Evolutionary conservation across 768 basidiomycete genomes (phyloP).

Genomic region (Tephrocybe rancida): DNA sequence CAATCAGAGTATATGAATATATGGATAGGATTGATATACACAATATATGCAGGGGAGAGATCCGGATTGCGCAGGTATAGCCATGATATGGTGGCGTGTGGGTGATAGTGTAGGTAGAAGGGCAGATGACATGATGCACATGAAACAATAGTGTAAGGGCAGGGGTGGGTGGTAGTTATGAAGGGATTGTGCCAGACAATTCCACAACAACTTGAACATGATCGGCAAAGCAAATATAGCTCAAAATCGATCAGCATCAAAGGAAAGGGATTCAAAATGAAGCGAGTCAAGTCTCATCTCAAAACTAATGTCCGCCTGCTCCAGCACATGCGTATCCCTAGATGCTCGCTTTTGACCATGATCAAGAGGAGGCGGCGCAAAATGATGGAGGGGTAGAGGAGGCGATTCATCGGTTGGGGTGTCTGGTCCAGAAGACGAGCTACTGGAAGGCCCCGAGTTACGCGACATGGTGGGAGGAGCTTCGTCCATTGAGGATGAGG

Average conservation of each 20-base stretch:
- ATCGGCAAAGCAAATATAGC: neutral
- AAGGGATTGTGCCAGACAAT: conserved; percentile 1
- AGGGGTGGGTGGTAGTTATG: neutral
- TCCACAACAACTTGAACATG: neutral
- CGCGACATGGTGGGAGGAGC: conserved; percentile 21
- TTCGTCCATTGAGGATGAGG: conserved; percentile 20
- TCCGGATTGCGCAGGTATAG: conserved; percentile 1
- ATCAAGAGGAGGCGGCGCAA: neutral
- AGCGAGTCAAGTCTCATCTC: conserved; percentile 75
- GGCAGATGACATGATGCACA: conserved; percentile 3
- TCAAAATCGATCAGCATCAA: conserved; percentile 62
- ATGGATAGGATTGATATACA: conserved; percentile 6
- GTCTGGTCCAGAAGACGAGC: conserved; percentile 18
- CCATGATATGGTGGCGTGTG: neutral
- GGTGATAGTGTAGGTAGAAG: neutral
- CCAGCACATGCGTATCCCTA: conserved; percentile 2
- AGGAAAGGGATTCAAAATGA: conserved; percentile 71
- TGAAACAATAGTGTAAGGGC: neutral
- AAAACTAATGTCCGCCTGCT: conserved; percentile 44
- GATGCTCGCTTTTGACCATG: neutral
- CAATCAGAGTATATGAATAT: neutral
- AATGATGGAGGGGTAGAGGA: neutral
- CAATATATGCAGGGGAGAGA: conserved; percentile 10
- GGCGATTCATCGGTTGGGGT: conserved; percentile 17
- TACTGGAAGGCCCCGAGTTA: conserved; percentile 24